Evolutionary conservation across 1,284 basidiomycete species (phyloP).

Genomic region (Rhodotorula sp.): DNA sequence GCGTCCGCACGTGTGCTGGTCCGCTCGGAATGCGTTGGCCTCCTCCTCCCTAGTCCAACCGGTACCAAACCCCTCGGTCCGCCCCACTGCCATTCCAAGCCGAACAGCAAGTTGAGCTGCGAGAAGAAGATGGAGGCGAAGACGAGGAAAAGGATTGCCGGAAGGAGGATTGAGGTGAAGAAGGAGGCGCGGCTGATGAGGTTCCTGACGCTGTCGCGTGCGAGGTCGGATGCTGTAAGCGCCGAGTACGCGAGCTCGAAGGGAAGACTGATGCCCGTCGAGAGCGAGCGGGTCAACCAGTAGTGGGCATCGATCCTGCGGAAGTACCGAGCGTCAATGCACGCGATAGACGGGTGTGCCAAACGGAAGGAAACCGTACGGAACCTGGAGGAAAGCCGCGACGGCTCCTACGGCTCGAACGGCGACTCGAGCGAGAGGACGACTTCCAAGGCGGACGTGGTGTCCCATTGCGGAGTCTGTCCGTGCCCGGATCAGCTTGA

Average conservation of each 20-base stretch:
- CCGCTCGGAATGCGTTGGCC: conserved; percentile 1
- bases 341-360: no score
- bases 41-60: not conserved
- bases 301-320: conserved; percentile 1
- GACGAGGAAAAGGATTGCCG: not conserved
- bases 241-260: no score
- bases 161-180: not conserved
- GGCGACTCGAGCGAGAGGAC: no score
- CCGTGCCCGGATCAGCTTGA: no score
- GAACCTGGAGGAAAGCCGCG: no score
- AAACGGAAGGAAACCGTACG: no score
- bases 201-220: no score
- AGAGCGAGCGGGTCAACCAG: not conserved
- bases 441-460: no score
- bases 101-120: not conserved
- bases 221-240: not conserved
- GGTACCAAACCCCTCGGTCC: not conserved
- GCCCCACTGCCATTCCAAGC: conserved; percentile 1
- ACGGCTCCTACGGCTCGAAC: no score
- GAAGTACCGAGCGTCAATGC: not conserved
- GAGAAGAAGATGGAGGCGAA: not conserved
- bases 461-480: no score
- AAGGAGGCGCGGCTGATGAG: not conserved
- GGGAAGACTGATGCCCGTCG: not conserved
- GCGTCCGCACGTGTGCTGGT: not conserved